Conservation (phyloP, 805 yeast species). For the Sugiyamaella qingdaonensis region DNA sequence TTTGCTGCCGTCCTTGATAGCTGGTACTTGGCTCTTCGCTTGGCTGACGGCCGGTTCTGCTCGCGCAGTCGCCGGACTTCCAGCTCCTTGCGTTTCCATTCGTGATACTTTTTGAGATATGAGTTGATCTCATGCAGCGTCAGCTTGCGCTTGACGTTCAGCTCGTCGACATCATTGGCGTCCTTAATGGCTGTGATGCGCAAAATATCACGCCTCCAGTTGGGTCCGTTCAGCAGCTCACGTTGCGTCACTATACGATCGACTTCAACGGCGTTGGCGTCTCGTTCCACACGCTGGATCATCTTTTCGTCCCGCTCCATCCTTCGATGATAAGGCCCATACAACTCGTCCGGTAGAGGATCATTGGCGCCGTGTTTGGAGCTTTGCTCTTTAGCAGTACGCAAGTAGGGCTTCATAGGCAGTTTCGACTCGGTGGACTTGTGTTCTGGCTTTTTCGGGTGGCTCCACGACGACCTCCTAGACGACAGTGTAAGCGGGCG, state of each 20-base stretch:
- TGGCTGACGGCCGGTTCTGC: background rate
- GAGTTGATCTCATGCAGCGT: constrained; percentile 47
- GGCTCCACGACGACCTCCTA: background rate
- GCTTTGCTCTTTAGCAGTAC: background rate
- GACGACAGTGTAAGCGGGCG: background rate
- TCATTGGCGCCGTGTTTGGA: constrained; percentile 27
- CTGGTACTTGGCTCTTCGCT: background rate
- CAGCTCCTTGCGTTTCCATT: constrained; percentile 17
- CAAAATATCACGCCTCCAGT: constrained; percentile 47
- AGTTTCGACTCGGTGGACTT: background rate
- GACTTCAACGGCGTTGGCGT: constrained; percentile 50
- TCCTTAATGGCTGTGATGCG: constrained; percentile 50
- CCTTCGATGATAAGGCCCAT: constrained; percentile 47
- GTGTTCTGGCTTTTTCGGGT: background rate
- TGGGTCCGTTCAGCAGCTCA: constrained; percentile 42
- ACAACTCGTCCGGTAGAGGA: constrained; percentile 46
- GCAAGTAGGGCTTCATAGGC: background rate
- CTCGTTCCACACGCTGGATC: constrained; percentile 52
- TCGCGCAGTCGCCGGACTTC: constrained; percentile 1
- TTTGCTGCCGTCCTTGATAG: no score
- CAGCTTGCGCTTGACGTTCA: constrained; percentile 46
- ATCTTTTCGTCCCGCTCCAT: constrained; percentile 63
- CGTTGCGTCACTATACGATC: constrained; percentile 43
- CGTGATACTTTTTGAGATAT: constrained; percentile 29
- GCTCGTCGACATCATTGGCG: constrained; percentile 45